Evolutionary conservation across 129 eudicot genomes (phyloP).

Genomic region (Chrysanthemum makinoi): DNA sequence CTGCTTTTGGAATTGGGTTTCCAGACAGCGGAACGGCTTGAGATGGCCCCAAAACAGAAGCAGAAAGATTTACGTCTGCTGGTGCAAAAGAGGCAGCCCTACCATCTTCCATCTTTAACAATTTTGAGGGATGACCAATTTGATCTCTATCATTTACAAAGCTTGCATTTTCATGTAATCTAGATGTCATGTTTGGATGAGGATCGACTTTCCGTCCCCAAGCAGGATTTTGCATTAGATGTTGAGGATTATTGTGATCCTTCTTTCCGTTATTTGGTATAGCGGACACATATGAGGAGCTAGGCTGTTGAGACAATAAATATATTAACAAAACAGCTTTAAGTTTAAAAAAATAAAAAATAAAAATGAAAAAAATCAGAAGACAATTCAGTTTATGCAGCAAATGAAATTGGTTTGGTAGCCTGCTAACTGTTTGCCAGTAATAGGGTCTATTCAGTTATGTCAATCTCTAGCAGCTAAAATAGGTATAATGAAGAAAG

Average conservation of each 20-base stretch:
- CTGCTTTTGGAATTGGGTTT: slow-evolving; percentile 39
- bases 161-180: slow-evolving; percentile 33
- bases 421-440: background rate
- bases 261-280: slow-evolving; percentile 32
- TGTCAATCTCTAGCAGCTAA: background rate
- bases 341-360: background rate
- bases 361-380: background rate
- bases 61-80: slow-evolving; percentile 31
- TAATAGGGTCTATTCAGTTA: background rate
- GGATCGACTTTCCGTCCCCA: slow-evolving; percentile 34
- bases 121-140: slow-evolving; percentile 51
- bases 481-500: background rate
- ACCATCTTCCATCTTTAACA: slow-evolving; percentile 62
- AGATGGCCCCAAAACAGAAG: slow-evolving; percentile 38
- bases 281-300: slow-evolving; percentile 33
- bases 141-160: slow-evolving; percentile 39
- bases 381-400: background rate
- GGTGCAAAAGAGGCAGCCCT: slow-evolving; percentile 39
- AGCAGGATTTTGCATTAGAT: slow-evolving; percentile 26
- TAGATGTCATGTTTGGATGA: slow-evolving; percentile 28
- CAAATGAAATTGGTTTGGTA: background rate
- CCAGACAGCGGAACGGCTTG: slow-evolving; percentile 23
- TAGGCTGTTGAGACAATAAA: slow-evolving; percentile 35
- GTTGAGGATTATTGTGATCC: slow-evolving; percentile 31
- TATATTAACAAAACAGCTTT: slow-evolving; percentile 6